Base-by-base conservation (phyloP, 164 flowering plant genomes). In the Taxillus chinensis region DNA sequence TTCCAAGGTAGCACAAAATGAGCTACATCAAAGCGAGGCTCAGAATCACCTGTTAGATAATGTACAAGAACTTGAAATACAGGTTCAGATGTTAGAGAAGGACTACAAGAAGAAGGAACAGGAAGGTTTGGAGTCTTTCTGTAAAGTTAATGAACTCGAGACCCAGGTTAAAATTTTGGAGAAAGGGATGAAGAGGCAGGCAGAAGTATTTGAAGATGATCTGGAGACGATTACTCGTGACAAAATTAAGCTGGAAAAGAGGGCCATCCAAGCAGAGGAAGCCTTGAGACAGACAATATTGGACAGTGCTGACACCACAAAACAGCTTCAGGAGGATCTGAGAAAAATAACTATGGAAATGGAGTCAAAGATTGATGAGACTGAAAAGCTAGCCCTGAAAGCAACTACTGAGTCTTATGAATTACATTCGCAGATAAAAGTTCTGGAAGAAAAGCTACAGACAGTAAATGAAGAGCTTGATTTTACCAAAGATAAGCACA, bases 191-290 rank as follows among this genome's bases (percentile, higher is more conserved):
- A 78, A 74, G 60, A 75, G 60, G 41, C 79, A 70, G 65, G 71
- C 74, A 39, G 68, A 64, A 43, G 67, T 16, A 45, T 77, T 63
- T 73, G 75, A 79, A 68, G 65, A 65, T n/a, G 74, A 81, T 54
- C 45, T 76, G 15, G 69, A 71, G 46, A 71, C 64, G 39, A 54
- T 71, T 60, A 71, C 49, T 51, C 64, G 14, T 48, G 76, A 66
- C 45, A 78, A 77, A 67, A 62, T 65, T 54, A 76, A 75, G 64
- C 78, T 67, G 59, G 82, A 78, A 64, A 73, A 80, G 71, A 70
- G 75, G 58, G 84, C 80, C 13, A 67, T 78, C 56, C 64, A 48
- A 14, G 84, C 82, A 67, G 80, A 81, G 71, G 82, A 81, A 67
- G 63, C 69, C 45, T 65, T 78, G 69, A 59, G 73, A 49, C 72